phyloP scores from a whole-genome alignment of 177 flowering plant genomes.

The Telopea speciosissima region DNA sequence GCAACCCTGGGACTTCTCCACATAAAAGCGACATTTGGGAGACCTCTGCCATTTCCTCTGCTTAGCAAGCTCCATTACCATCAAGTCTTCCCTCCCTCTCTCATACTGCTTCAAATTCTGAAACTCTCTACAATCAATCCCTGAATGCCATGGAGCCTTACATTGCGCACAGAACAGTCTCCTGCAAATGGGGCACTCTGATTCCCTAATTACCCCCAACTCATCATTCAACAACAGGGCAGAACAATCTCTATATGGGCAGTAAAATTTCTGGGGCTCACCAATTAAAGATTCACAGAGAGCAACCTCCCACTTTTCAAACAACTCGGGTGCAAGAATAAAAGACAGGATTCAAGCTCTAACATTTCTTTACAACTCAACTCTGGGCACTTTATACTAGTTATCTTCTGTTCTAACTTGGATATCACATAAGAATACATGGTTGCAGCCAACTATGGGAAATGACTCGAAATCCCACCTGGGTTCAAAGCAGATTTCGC shows the following conservation, averaged over 20 bases:
- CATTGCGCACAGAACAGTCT: not conserved
- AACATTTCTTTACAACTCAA: not conserved
- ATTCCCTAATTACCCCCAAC: not conserved
- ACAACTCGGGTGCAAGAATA: not conserved
- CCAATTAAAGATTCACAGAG: not conserved
- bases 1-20: not conserved
- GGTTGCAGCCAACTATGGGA: too few relatives aligned
- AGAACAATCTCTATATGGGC: not conserved
- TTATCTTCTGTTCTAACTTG: not conserved
- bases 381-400: not conserved
- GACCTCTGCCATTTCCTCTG: not conserved
- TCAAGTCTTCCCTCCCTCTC: not conserved
- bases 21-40: not conserved
- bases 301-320: not conserved
- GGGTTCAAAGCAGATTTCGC: too few relatives aligned
- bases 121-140: not conserved
- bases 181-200: not conserved
- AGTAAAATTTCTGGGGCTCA: not conserved
- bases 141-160: not conserved
- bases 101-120: not conserved
- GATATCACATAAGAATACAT: not conserved
- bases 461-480: too few relatives aligned
- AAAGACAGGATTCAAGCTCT: not conserved
- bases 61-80: not conserved
- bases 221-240: not conserved